Percentiles rank a stretch among this genome's conserved stretches.
Evolutionary conservation across 2,329 filamentous ascomycete species (phyloP).

Genomic region (Septoria petroselini): DNA sequence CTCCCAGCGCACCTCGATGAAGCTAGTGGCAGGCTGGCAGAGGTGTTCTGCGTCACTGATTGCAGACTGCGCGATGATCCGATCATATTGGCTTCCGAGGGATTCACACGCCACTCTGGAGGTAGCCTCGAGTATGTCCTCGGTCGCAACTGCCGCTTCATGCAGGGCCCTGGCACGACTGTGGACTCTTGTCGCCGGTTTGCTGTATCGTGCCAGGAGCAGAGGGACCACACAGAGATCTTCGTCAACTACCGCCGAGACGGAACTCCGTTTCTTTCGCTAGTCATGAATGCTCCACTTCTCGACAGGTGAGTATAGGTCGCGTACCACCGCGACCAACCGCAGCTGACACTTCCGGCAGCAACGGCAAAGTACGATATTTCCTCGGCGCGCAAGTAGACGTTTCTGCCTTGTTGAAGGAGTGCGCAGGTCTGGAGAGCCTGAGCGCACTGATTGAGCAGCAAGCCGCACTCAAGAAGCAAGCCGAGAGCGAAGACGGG

Average conservation of each 20-base stretch:
- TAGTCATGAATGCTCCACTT: conserved; percentile 54
- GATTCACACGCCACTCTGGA: conserved; percentile 70
- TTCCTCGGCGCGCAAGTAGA: conserved; percentile 71
- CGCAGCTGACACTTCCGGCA: conserved; percentile 43
- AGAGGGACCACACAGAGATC: conserved; percentile 67
- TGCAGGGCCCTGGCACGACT: conserved; percentile 67
- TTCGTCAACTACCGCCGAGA: conserved; percentile 72
- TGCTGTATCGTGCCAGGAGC: conserved; percentile 49
- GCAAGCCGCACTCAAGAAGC: background rate
- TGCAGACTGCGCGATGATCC: conserved; percentile 70
- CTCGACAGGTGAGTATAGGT: conserved; percentile 40
- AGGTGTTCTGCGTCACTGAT: conserved; percentile 74
- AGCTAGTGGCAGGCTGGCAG: conserved; percentile 68
- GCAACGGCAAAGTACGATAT: conserved; percentile 62
- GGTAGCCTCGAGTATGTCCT: conserved; percentile 71
- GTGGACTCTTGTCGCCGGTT: conserved; percentile 22
- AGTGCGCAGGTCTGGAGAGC: conserved; percentile 63
- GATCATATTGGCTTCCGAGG: conserved; percentile 73
- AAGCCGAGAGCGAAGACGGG: conserved; percentile 44
- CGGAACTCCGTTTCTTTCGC: conserved; percentile 71
- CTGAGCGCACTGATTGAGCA: conserved; percentile 37
- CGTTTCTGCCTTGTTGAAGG: conserved; percentile 64
- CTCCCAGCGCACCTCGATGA: conserved; percentile 61
- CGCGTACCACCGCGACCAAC: conserved; percentile 41
- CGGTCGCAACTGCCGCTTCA: conserved; percentile 73